Conservation (phyloP, 768 basidiomycete species). For the Punctularia strigosozonata region DNA sequence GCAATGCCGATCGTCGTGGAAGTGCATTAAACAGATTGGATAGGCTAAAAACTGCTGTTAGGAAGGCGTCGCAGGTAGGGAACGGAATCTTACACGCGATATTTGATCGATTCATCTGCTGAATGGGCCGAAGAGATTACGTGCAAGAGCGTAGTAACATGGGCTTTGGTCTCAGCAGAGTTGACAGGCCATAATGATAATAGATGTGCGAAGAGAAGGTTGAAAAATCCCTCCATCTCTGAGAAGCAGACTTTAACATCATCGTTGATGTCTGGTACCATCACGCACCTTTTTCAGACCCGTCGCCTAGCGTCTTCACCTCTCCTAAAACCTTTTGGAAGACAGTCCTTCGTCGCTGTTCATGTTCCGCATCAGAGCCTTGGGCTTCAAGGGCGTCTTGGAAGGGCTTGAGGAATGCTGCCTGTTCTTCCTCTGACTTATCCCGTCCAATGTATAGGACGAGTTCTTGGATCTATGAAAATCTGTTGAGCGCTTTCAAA, state of each 20-base stretch:
- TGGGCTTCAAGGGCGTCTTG: conserved; percentile 41
- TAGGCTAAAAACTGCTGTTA: conserved; percentile 31
- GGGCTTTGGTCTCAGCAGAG: conserved; percentile 41
- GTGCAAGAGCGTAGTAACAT: conserved; percentile 36
- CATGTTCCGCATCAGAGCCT: conserved; percentile 44
- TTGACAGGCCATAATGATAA: conserved; percentile 45
- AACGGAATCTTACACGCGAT: conserved; percentile 49
- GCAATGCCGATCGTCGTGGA: conserved; percentile 53
- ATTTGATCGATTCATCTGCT: conserved; percentile 49
- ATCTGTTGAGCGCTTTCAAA: conserved; percentile 2
- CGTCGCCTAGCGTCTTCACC: conserved; percentile 62
- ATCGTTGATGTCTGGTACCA: not conserved
- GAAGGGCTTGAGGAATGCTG: conserved; percentile 52
- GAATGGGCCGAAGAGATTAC: conserved; percentile 46
- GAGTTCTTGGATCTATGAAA: conserved; percentile 60
- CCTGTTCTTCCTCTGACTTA: conserved; percentile 57
- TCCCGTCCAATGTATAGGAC: conserved; percentile 61
- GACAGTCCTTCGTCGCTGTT: conserved; percentile 36
- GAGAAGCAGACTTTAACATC: conserved; percentile 4
- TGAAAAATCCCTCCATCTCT: conserved; percentile 88
- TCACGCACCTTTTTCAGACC: conserved; percentile 59
- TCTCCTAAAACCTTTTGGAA: conserved; percentile 50
- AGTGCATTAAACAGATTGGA: conserved; percentile 76
- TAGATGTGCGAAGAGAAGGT: conserved; percentile 66
- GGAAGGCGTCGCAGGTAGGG: not conserved